These are phyloP conservation scores for Sclerotinia nivalis DNA, from an alignment of 2,329 filamentous ascomycete genomes.

Conservation along the genomic window DNA sequence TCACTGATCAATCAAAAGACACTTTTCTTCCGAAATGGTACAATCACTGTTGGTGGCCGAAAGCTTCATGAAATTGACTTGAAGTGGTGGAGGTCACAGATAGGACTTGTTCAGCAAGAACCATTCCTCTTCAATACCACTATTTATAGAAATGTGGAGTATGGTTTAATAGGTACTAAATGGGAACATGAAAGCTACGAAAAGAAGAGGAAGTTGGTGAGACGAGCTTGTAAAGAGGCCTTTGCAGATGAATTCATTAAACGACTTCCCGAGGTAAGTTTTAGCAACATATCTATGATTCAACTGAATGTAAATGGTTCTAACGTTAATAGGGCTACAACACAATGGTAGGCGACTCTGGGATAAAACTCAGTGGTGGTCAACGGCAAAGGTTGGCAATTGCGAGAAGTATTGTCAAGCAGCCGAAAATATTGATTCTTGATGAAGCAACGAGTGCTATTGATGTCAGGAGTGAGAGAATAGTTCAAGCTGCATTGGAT, in stretches of 20 bases:
- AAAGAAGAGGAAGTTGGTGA: slow-evolving; percentile 30
- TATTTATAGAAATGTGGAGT: slow-evolving; percentile 41
- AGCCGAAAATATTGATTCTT: slow-evolving; percentile 58
- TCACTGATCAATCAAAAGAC: slow-evolving; percentile 26
- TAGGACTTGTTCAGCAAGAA: slow-evolving; percentile 57
- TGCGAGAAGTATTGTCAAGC: slow-evolving; percentile 56
- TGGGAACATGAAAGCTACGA: slow-evolving; percentile 27
- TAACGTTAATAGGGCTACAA: slow-evolving; percentile 57
- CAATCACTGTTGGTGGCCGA: slow-evolving; percentile 28
- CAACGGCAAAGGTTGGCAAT: slow-evolving; percentile 75
- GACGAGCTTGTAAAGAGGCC: slow-evolving; percentile 53
- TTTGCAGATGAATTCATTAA: slow-evolving; percentile 59
- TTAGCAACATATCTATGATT: background rate
- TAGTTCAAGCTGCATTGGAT: slow-evolving; percentile 82
- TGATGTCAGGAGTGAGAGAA: slow-evolving; percentile 85
- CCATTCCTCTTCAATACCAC: slow-evolving; percentile 54
- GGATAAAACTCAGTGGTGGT: slow-evolving; percentile 76
- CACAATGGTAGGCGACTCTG: slow-evolving; percentile 71
- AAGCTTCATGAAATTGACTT: slow-evolving; percentile 28
- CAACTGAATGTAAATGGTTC: background rate
- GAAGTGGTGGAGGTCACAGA: slow-evolving; percentile 47
- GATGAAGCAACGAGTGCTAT: slow-evolving; percentile 65
- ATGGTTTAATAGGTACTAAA: slow-evolving; percentile 31
- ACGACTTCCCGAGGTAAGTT: slow-evolving; percentile 48
- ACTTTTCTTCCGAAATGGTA: slow-evolving; percentile 32